Percentiles rank a stretch among this genome's conserved stretches.
These are phyloP conservation scores for Cryphonectria parasitica DNA, from an alignment of 2,329 filamentous ascomycete species.

Conservation along the genomic window DNA sequence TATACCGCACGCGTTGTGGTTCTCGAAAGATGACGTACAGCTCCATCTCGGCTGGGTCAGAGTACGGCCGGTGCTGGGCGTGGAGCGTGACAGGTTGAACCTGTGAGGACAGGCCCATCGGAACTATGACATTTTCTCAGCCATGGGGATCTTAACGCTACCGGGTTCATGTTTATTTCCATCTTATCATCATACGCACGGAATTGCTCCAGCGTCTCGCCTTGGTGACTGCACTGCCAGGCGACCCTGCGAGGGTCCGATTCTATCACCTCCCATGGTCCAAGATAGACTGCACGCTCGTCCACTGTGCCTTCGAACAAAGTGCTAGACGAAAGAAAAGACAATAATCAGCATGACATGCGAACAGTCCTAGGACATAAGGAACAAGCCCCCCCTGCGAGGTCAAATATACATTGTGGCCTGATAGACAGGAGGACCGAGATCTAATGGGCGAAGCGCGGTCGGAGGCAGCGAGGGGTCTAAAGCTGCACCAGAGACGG, in stretches of 20 bases:
- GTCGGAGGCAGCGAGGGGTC: constrained; percentile 46
- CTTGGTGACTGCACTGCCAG: constrained; percentile 58
- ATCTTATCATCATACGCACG: constrained; percentile 41
- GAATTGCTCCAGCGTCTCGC: constrained; percentile 56
- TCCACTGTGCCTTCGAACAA: constrained; percentile 55
- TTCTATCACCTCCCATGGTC: constrained; percentile 56
- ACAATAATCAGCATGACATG: constrained; percentile 22
- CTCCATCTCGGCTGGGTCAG: constrained; percentile 54
- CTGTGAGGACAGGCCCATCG: constrained; percentile 49
- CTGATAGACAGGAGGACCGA: constrained; percentile 57
- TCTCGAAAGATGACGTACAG: constrained; percentile 53
- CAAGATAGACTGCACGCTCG: constrained; percentile 55
- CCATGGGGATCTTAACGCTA: constrained; percentile 25
- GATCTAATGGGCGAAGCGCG: constrained; percentile 50
- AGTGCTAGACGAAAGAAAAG: constrained; percentile 41
- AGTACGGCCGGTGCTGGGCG: constrained; percentile 54
- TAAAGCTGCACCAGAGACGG: constrained; percentile 47
- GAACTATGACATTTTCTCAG: constrained; percentile 42
- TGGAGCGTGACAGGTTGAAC: constrained; percentile 55
- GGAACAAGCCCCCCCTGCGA: constrained; percentile 25
- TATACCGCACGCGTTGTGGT: constrained; percentile 53
- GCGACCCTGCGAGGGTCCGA: constrained; percentile 53
- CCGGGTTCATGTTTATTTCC: neutral
- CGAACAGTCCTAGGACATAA: neutral
- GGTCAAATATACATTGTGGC: constrained; percentile 52